Evolutionary conservation across 768 basidiomycete species (phyloP), one percentile per base, ranked within the genome.

Genomic region (Suillus placidus): DNA sequence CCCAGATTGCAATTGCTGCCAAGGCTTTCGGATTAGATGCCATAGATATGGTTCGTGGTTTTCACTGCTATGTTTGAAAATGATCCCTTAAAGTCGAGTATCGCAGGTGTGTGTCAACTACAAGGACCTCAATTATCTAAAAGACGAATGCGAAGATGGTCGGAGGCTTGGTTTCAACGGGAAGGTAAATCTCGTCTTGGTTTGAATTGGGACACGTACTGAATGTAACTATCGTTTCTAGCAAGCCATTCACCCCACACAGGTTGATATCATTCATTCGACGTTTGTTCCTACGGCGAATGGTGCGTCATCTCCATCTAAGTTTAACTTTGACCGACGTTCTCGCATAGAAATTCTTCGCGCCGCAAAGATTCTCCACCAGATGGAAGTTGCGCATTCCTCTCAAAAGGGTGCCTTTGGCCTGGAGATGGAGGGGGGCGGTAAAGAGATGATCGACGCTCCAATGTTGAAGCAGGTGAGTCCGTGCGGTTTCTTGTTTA

Each of bases 191-290:
- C 16, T 51, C 43, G 10, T 54, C 14, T 38, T 37, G 64, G 67
- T 62, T n/a, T 32, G 34, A 63, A 52, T 37, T 49, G 43, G 23
- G 52, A 61, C 42, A 66, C 56, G 30, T 32, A 60, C 26, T 35
- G 32, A 66, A 40, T 37, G n/a, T 34, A 42, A 35, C n/a, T 54
- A 43, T 62, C 51, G 40, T 51, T 37, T 64, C 23, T 74, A 95
- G 93, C 96, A 98, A 95, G 94, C 92, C 2, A 96, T 98, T 47
- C 96, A 98, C 75, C 96, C 96, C 0, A 79, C 80, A 32, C 96
- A 98, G 76, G 86, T 97, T 5, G 83, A 85, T 40, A 81, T 84
- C 8, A 92, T 96, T 32, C 92, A 96, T 66, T 78, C 83, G 7
- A 88, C 90, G 1, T 98, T 91, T 74, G 85, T 93, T 0, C 95